A percentile compares a stretch with the other conserved stretches of the same genome.
Conservation (phyloP, 768 basidiomycete species). For the Amanita pseudoporphyria region DNA sequence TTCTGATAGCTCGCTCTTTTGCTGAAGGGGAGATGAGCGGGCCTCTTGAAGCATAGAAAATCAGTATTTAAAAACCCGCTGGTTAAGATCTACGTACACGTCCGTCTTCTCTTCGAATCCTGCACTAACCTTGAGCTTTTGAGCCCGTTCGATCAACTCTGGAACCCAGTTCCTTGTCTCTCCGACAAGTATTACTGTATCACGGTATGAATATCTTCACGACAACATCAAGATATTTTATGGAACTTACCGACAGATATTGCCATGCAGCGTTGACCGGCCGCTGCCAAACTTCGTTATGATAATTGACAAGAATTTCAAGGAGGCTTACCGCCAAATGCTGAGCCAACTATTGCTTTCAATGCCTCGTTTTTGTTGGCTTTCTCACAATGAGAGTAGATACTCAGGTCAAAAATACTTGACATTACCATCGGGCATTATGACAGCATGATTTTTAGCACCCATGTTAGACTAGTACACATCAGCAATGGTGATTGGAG, state of each 20-base stretch:
- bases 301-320: not conserved
- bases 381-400: constrained; percentile 16
- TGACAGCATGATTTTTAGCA: constrained; percentile 92
- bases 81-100: constrained; percentile 36
- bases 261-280: constrained; percentile 97
- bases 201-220: not conserved
- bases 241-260: constrained; percentile 73
- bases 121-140: constrained; percentile 72
- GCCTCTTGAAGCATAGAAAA: constrained; percentile 34
- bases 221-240: not conserved
- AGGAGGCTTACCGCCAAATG: constrained; percentile 64
- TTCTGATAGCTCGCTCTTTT: constrained; percentile 61
- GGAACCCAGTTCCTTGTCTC: constrained; percentile 73
- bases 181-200: constrained; percentile 72
- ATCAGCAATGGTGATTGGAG: not conserved
- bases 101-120: constrained; percentile 88
- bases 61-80: constrained; percentile 3
- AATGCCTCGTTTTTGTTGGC: constrained; percentile 89
- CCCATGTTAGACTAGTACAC: constrained; percentile 52
- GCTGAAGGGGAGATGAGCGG: constrained; percentile 79
- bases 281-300: constrained; percentile 40
- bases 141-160: constrained; percentile 74
- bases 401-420: not conserved
- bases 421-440: constrained; percentile 84
- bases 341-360: constrained; percentile 89